A percentile compares a stretch with the other conserved stretches of the same genome.
Conservation (phyloP, 495 filamentous ascomycete genomes). For the Sabuloglossum arenarium region DNA sequence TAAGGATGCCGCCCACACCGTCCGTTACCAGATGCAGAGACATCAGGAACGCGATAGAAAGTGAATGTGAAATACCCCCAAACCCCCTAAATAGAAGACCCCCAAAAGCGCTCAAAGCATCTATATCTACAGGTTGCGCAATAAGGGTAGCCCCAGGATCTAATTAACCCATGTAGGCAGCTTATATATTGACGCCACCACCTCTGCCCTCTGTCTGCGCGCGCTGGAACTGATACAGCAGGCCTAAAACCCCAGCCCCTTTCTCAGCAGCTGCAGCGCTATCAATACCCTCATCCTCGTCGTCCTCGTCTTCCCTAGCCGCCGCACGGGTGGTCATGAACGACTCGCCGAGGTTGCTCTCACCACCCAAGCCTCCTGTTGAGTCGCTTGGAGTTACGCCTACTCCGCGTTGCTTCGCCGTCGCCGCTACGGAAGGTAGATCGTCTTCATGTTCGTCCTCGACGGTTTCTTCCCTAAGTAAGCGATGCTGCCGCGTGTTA, state of each 20-base stretch:
- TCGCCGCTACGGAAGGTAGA: not conserved
- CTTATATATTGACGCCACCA: slow-evolving; percentile 14
- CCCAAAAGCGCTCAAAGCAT: too few species aligned
- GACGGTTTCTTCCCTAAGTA: not conserved
- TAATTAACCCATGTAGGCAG: too few species aligned
- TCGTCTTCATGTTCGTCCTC: slow-evolving; percentile 6
- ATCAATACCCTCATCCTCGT: slow-evolving; percentile 19
- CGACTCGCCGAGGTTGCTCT: slow-evolving; percentile 40
- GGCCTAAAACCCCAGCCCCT: slow-evolving; percentile 50
- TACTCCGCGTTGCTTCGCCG: not conserved
- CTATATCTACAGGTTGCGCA: too few species aligned
- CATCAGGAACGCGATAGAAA: too few species aligned
- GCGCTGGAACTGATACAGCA: slow-evolving; percentile 83
- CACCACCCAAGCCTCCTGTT: slow-evolving; percentile 22
- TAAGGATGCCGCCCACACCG: too few species aligned
- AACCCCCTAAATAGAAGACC: too few species aligned
- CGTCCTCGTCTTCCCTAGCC: slow-evolving; percentile 24
- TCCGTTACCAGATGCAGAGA: too few species aligned
- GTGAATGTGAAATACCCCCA: too few species aligned
- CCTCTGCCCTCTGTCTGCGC: slow-evolving; percentile 46
- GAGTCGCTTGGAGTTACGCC: slow-evolving; percentile 10
- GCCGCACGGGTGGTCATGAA: slow-evolving; percentile 36
- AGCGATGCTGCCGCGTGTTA: not conserved
- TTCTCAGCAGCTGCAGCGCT: slow-evolving; percentile 20
- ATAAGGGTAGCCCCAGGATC: too few species aligned